These are phyloP conservation scores for Rutstroemia sp. DNA, from an alignment of 2,329 filamentous ascomycete genomes.

Conservation along the genomic window DNA sequence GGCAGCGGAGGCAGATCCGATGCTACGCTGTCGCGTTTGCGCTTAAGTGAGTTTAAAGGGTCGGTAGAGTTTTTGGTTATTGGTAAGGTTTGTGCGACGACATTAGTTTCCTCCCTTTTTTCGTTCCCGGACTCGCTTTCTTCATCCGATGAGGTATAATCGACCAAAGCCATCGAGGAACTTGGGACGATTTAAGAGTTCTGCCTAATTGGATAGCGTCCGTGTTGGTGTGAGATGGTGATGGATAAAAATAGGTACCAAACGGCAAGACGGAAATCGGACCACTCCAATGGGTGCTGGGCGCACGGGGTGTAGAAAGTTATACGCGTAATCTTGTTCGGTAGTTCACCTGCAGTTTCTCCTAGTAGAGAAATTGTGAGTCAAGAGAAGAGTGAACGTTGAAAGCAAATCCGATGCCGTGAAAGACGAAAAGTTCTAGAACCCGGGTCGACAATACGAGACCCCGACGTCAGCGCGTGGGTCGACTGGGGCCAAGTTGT, in stretches of 20 bases:
- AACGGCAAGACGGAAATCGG: too few relatives aligned
- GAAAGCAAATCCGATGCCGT: too few relatives aligned
- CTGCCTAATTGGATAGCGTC: not conserved
- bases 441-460: not conserved
- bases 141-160: constrained; percentile 52
- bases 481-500: not conserved
- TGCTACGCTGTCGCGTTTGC: constrained; percentile 22
- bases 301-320: too few relatives aligned
- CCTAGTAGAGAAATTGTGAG: too few relatives aligned
- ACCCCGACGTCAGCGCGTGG: not conserved
- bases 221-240: not conserved
- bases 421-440: not conserved
- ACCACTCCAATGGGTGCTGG: too few relatives aligned
- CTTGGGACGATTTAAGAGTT: not conserved
- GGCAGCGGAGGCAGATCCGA: constrained; percentile 63
- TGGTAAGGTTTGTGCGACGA: not conserved
- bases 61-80: not conserved
- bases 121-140: constrained; percentile 20
- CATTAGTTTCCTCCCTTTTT: not conserved
- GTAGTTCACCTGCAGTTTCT: too few relatives aligned
- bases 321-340: too few relatives aligned
- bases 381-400: too few relatives aligned
- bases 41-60: constrained; percentile 23
- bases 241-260: not conserved
- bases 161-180: constrained; percentile 52